These are phyloP conservation scores for Corynascus novoguineensis DNA, from an alignment of 495 filamentous ascomycete genomes.

Conservation along the genomic window DNA sequence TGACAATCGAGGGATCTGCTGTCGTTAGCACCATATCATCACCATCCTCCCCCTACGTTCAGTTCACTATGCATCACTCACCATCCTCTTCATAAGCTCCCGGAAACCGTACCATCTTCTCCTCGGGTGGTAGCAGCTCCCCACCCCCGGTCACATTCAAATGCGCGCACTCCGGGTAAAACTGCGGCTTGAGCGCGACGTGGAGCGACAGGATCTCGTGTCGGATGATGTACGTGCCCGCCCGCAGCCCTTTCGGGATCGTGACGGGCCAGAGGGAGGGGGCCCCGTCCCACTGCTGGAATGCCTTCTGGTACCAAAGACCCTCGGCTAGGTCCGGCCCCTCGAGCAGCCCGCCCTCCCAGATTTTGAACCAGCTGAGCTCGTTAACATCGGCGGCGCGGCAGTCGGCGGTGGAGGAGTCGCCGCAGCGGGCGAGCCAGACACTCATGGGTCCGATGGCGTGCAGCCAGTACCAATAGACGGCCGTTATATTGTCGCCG, in stretches of 20 bases:
- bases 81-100: slow-evolving; percentile 45
- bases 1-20: slow-evolving; percentile 46
- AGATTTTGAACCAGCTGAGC: slow-evolving; percentile 49
- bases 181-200: slow-evolving; percentile 49
- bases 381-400: slow-evolving; percentile 34
- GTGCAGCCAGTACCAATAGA: slow-evolving; percentile 51
- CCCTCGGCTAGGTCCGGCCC: slow-evolving; percentile 45
- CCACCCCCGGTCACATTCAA: slow-evolving; percentile 45
- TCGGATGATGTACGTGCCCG: slow-evolving; percentile 48
- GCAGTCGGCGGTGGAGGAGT: slow-evolving; percentile 26
- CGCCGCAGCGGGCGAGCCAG: slow-evolving; percentile 43
- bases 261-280: slow-evolving; percentile 45
- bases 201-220: slow-evolving; percentile 54
- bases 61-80: slow-evolving; percentile 16
- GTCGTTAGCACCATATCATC: slow-evolving; percentile 18
- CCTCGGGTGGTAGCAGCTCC: slow-evolving; percentile 33
- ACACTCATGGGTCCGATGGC: slow-evolving; percentile 49
- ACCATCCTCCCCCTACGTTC: not conserved
- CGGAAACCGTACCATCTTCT: slow-evolving; percentile 45
- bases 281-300: slow-evolving; percentile 43
- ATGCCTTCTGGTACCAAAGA: slow-evolving; percentile 47
- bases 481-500: slow-evolving; percentile 41
- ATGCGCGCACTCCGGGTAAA: slow-evolving; percentile 53
- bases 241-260: slow-evolving; percentile 42
- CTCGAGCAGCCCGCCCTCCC: slow-evolving; percentile 44